Evolutionary conservation across 495 filamentous ascomycete species (phyloP).

Genomic region (Articulospora tetracladia): DNA sequence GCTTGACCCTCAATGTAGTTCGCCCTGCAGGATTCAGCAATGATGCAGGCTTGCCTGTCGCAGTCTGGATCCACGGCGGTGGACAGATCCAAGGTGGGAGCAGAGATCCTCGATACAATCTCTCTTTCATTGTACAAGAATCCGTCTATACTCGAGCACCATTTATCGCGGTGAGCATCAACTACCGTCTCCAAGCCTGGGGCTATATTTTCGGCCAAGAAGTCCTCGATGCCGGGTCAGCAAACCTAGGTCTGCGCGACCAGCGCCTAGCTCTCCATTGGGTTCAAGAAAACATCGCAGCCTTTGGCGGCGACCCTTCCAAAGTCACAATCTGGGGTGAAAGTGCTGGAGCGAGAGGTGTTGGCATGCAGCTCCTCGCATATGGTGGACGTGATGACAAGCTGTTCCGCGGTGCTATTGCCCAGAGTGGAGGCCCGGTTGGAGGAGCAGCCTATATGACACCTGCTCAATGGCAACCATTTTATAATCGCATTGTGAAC

Average conservation of each 20-base stretch:
- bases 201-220: slow-evolving; percentile 54
- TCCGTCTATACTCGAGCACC: slow-evolving; percentile 37
- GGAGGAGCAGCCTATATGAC: neutral
- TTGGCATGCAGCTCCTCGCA: slow-evolving; percentile 49
- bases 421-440: slow-evolving; percentile 18
- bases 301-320: slow-evolving; percentile 64
- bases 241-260: slow-evolving; percentile 64
- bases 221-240: slow-evolving; percentile 41
- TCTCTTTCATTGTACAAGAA: slow-evolving; percentile 43
- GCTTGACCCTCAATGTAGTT: slow-evolving; percentile 47
- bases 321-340: slow-evolving; percentile 69
- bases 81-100: slow-evolving; percentile 46
- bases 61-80: slow-evolving; percentile 59
- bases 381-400: slow-evolving; percentile 36
- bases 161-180: slow-evolving; percentile 57
- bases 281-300: slow-evolving; percentile 63
- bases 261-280: slow-evolving; percentile 69
- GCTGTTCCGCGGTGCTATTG: slow-evolving; percentile 25
- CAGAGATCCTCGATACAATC: slow-evolving; percentile 42
- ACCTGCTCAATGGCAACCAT: slow-evolving; percentile 3
- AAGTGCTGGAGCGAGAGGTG: slow-evolving; percentile 60
- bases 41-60: slow-evolving; percentile 39
- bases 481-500: slow-evolving; percentile 3
- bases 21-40: slow-evolving; percentile 34
- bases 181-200: slow-evolving; percentile 61